Evolutionary conservation across 2,329 filamentous ascomycete genomes (phyloP).

Genomic region (Tolypocladium pustulatum): DNA sequence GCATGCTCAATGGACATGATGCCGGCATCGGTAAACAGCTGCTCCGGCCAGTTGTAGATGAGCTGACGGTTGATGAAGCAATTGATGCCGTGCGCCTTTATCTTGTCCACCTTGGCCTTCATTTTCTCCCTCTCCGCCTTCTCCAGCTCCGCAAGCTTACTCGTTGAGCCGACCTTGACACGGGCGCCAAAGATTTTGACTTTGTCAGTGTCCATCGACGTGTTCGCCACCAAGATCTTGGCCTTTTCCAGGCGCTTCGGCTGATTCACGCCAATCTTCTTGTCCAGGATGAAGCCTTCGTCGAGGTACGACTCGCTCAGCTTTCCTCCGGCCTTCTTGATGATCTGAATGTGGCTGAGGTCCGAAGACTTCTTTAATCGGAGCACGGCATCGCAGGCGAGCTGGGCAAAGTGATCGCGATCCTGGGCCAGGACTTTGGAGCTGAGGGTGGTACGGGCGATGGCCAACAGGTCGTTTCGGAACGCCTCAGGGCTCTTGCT

Average conservation of each 20-base stretch:
- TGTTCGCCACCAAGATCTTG: conserved; percentile 96
- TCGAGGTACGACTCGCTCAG: conserved; percentile 95
- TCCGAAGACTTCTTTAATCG: conserved; percentile 84
- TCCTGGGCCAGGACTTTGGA: conserved; percentile 96
- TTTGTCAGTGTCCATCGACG: conserved; percentile 99
- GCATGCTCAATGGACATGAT: conserved; percentile 99
- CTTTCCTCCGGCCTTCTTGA: conserved; percentile 98
- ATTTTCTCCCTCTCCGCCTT: conserved; percentile 99
- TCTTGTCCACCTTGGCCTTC: conserved; percentile 97
- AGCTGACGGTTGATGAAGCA: conserved; percentile 99
- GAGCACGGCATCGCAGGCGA: conserved; percentile 86
- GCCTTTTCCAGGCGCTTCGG: conserved; percentile 95
- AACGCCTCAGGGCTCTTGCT: conserved; percentile 76
- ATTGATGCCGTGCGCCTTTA: conserved; percentile 98
- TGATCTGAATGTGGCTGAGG: conserved; percentile 96
- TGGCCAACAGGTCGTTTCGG: conserved; percentile 78
- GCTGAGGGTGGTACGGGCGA: conserved; percentile 90
- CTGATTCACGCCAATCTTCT: conserved; percentile 98
- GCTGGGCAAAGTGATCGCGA: conserved; percentile 77
- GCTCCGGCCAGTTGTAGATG: conserved; percentile 99
- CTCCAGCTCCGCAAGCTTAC: conserved; percentile 95
- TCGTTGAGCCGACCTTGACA: conserved; percentile 92
- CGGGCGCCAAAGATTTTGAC: conserved; percentile 98
- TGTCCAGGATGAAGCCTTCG: conserved; percentile 96
- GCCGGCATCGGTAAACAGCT: conserved; percentile 93